Percentiles rank a stretch among this genome's conserved stretches.
Conservation (phyloP, 768 basidiomycete species). For the Boletus eberwhitei region DNA sequence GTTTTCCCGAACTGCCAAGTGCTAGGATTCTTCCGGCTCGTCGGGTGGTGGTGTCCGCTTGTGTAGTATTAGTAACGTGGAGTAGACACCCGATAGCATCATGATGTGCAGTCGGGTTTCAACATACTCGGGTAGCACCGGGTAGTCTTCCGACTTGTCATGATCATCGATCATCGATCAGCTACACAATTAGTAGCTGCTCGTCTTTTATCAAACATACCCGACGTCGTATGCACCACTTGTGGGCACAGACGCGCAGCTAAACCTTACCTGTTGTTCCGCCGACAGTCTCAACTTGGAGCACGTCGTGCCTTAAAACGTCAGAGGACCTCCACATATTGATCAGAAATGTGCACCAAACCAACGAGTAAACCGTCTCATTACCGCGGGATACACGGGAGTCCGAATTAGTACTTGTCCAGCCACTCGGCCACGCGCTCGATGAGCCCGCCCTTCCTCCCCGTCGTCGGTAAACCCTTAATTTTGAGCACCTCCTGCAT, state of each 20-base stretch:
- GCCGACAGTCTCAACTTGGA: neutral
- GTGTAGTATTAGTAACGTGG: too few relatives aligned
- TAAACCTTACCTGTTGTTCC: neutral
- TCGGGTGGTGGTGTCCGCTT: too few relatives aligned
- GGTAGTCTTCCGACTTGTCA: neutral
- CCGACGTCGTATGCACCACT: neutral
- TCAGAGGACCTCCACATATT: neutral
- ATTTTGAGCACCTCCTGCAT: conserved; percentile 68
- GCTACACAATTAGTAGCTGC: neutral
- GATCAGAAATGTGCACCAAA: conserved; percentile 3
- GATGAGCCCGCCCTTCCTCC: conserved; percentile 71
- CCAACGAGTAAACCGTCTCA: neutral
- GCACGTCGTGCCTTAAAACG: neutral
- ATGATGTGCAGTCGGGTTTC: too few relatives aligned
- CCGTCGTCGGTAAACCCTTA: conserved; percentile 57
- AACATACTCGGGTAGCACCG: too few relatives aligned
- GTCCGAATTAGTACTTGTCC: conserved; percentile 29
- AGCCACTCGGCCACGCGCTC: conserved; percentile 67
- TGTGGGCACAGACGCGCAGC: neutral
- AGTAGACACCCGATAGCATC: too few relatives aligned
- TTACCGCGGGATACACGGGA: neutral
- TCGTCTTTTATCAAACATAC: neutral
- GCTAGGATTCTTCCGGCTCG: too few relatives aligned
- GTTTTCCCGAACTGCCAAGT: too few relatives aligned
- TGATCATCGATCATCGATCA: neutral